Evolutionary conservation across 345 rosid genomes (phyloP), one percentile per base, ranked within the genome.

Genomic region (Odontarrhena argentea): DNA sequence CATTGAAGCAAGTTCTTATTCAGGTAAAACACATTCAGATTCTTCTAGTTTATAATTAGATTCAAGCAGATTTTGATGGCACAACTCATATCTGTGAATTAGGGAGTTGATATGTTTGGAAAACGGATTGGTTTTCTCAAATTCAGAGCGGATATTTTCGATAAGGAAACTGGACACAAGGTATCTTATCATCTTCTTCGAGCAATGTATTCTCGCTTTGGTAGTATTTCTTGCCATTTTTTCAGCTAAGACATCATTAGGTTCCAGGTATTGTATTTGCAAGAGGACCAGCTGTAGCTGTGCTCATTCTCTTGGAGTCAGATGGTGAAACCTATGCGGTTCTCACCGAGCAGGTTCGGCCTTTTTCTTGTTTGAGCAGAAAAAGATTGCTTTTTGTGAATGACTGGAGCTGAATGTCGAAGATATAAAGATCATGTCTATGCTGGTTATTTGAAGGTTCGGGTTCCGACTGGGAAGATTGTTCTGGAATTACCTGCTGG

Each of bases 31-130:
- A n/a, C 22, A 18, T 18, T 18, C 22, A 18, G 22, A 18, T 18
- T 18, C 22, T 18, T 18, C 22, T 18, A 18, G 22, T 18, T 18
- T 18, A 18, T 18, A 18, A 18, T 18, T 18, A 18, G 22, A 18
- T 18, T 0, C 1, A 18, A 18, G 22, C 22, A 18, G 22, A 2
- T 28, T 28, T 28, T 28, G 0, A 44, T 15, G 38, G 36, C 24
- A 18, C 44, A 35, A 11, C 10, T 28, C 13, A 55, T 53, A 6
- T 32, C n/a, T 60, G 4, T 45, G 48, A 26, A 11, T 43, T 46
- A 89, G 98, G 97, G 96, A 45, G 89, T 93, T 60, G 98, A 93
- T 81, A 85, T 88, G 97, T 90, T 93, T 57, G 97, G 96, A 25
- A 75, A 73, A 55, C 71, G 87, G 18, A 63, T 90, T 54, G 98